Percentiles rank a stretch among this genome's conserved stretches.
These are phyloP conservation scores for Wickerhamiella parazyma DNA, from an alignment of 805 yeast genomes.

Conservation along the genomic window DNA sequence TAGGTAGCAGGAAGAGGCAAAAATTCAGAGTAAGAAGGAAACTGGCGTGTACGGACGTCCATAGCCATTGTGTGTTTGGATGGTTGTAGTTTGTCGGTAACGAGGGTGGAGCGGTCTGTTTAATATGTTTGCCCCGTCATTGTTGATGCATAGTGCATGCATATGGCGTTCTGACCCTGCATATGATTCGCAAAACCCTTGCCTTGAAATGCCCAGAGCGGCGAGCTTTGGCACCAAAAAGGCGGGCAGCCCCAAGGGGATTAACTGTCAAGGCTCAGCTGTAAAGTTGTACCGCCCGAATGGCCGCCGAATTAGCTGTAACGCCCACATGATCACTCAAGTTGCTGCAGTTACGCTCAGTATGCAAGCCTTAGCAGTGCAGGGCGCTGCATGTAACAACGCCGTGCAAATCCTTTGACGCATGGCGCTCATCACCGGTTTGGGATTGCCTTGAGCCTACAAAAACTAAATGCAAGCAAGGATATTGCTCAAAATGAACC, in stretches of 20 bases:
- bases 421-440: neutral
- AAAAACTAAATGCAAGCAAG: neutral
- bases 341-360: neutral
- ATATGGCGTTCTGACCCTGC: neutral
- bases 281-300: neutral
- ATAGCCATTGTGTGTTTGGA: slow-evolving; percentile 1
- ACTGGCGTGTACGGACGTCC: slow-evolving; percentile 7
- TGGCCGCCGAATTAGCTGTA: neutral
- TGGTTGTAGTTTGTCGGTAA: neutral
- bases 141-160: neutral
- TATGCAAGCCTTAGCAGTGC: neutral
- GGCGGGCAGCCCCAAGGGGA: too few species aligned
- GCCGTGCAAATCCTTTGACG: neutral
- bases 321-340: neutral
- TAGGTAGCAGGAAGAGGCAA: neutral
- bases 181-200: neutral
- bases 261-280: too few species aligned
- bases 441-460: neutral
- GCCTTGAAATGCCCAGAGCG: too few species aligned
- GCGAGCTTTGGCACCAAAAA: too few species aligned
- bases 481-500: too few species aligned
- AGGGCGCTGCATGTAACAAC: neutral
- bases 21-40: neutral
- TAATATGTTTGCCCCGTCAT: neutral
- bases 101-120: neutral